Evolutionary conservation across 331 rosid species (phyloP).

Genomic region (Malus hybrid): DNA sequence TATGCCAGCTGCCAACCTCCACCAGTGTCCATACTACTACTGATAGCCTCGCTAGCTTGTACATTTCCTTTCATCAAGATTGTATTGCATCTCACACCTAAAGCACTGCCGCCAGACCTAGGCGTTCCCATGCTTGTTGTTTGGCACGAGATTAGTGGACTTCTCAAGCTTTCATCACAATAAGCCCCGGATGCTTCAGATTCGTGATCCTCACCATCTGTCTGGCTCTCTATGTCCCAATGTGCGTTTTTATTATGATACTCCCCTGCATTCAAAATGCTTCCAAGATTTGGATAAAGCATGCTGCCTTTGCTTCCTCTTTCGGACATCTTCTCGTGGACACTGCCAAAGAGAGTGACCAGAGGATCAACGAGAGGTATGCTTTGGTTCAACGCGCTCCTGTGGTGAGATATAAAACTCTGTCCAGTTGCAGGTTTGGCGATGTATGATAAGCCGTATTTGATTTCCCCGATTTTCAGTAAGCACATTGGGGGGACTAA

Average conservation of each 20-base stretch:
- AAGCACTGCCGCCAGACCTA: neutral
- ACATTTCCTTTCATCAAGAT: neutral
- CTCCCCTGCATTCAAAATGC: neutral
- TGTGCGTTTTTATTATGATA: neutral
- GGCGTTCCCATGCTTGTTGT: neutral
- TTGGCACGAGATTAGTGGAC: slow-evolving; percentile 11
- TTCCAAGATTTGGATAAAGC: neutral
- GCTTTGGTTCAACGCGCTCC: neutral
- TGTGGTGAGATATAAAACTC: neutral
- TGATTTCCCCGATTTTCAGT: neutral
- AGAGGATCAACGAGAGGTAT: slow-evolving; percentile 15
- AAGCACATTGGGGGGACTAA: neutral
- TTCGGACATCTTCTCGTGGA: slow-evolving; percentile 14
- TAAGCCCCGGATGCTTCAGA: neutral
- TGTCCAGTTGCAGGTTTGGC: slow-evolving; percentile 7
- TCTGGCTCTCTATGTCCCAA: slow-evolving; percentile 16
- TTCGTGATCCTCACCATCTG: neutral
- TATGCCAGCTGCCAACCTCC: slow-evolving; percentile 23
- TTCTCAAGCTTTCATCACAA: slow-evolving; percentile 8
- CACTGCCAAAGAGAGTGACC: slow-evolving; percentile 15
- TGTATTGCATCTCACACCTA: neutral
- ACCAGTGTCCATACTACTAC: slow-evolving; percentile 7
- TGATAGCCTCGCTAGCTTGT: neutral
- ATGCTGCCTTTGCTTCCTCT: slow-evolving; percentile 2
- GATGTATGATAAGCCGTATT: neutral